Evolutionary conservation across 2,329 filamentous ascomycete species (phyloP), one percentile per base, ranked within the genome.

Genomic region (Lomentospora prolificans): DNA sequence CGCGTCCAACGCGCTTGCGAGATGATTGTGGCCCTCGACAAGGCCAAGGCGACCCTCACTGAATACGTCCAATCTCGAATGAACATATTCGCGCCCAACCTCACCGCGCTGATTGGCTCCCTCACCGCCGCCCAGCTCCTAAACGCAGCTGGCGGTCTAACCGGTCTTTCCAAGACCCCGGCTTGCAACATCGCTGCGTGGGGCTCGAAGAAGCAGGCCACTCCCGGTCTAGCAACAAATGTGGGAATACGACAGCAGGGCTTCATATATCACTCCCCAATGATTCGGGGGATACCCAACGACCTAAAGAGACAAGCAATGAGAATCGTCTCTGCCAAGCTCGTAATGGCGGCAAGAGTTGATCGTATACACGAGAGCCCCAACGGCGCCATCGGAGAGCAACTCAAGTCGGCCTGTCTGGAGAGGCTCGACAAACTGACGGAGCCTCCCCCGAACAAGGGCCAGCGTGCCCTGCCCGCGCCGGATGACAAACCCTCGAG

Each of bases 1-100:
- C 78, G 81, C 25, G 85, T 96, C 19, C 73, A 86, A 27, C 78
- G 81, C 54, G 92, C 90, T 7, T 96, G 91, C 70, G 83, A 90
- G 60, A 94, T 95, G 82, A 86, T 89, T 8, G 77, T 97, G n/a
- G 80, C 85, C 36, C 82, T 99, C 8, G 90, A 97, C 67, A 84
- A 80, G 61, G 90, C 92, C 27, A 96, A 96, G 70, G 86, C 81
- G 59, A 87, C 85, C 0, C 78, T 99, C 55, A 95, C 89, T 2
- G 87, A 94, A 67, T 99, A 96, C 65, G 94, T 99, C 14, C 89
- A 96, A 71, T 96, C 92, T 33, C 88, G 94, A 59, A 97, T 99
- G 89, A 94, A 87, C 62, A 78, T 95, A 31, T 97, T 97, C 66
- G 94, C 94, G 3, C 94, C 94, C 0, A 99, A 99, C 64, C 73